Evolutionary conservation across 1,139 yeast species (phyloP).

Genomic region (Candida labiduridarum): DNA sequence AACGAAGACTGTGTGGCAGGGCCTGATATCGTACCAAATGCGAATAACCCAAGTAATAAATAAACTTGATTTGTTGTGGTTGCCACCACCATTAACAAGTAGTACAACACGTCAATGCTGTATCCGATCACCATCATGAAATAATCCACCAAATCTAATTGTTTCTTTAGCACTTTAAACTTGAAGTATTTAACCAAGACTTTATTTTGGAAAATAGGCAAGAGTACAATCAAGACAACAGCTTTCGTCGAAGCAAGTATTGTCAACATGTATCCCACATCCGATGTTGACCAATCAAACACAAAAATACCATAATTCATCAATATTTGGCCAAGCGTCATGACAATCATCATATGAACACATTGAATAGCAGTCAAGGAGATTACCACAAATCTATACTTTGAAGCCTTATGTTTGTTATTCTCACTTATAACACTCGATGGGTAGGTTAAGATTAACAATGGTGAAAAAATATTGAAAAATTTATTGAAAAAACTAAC

Average conservation of each 20-base stretch:
- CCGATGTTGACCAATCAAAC: conserved; percentile 61
- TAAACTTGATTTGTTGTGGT: conserved; percentile 18
- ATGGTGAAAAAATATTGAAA: conserved; percentile 44
- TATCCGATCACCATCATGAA: conserved; percentile 22
- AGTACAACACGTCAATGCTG: conserved; percentile 57
- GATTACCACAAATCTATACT: conserved; percentile 37
- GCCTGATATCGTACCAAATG: conserved; percentile 44
- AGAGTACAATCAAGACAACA: conserved; percentile 29
- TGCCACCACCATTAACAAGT: conserved; percentile 25
- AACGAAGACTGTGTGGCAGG: conserved; percentile 39
- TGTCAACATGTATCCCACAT: conserved; percentile 61
- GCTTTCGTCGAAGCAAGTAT: conserved; percentile 48
- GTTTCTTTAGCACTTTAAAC: conserved; percentile 38
- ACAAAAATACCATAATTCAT: conserved; percentile 59
- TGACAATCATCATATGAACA: conserved; percentile 34
- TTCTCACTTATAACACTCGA: conserved; percentile 15
- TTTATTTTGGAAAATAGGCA: conserved; percentile 34
- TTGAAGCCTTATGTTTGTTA: conserved; percentile 14
- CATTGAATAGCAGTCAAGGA: conserved; percentile 44
- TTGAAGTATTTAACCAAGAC: conserved; percentile 29
- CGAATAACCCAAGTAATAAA: conserved; percentile 31
- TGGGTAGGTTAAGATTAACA: conserved; percentile 15
- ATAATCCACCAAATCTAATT: conserved; percentile 60
- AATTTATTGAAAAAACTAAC: conserved; percentile 1
- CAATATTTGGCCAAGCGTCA: conserved; percentile 39